phyloP scores from a whole-genome alignment of 345 rosid genomes.

The Cochlearia excelsa region DNA sequence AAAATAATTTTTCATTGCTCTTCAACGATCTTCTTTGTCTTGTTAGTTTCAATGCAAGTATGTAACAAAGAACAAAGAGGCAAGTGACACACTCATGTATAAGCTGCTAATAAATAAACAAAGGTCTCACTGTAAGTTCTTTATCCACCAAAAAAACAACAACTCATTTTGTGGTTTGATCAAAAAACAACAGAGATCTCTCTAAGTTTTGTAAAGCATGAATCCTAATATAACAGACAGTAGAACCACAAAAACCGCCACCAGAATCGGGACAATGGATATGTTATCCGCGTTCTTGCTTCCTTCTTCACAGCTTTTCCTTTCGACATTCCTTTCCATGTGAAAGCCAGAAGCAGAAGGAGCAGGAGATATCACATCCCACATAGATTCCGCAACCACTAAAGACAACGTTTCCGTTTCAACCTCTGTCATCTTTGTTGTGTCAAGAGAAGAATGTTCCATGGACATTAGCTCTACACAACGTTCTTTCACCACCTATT shows the following conservation, averaged over 20 bases:
- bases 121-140: too few species aligned
- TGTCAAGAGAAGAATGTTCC: conserved; percentile 51
- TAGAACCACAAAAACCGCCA: conserved; percentile 53
- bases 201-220: conserved; percentile 28
- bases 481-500: conserved; percentile 75
- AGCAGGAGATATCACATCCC: conserved; percentile 52
- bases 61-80: too few species aligned
- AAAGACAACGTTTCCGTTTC: conserved; percentile 50
- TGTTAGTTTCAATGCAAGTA: too few species aligned
- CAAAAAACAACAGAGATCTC: too few species aligned
- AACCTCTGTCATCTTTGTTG: conserved; percentile 50
- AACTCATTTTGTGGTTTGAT: too few species aligned
- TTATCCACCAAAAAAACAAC: too few species aligned
- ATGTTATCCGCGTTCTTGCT: conserved; percentile 6
- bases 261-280: conserved; percentile 33
- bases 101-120: too few species aligned
- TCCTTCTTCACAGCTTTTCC: conserved; percentile 15
- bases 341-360: conserved; percentile 27
- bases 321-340: conserved; percentile 32
- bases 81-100: too few species aligned
- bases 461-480: conserved; percentile 76
- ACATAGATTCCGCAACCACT: conserved; percentile 49
- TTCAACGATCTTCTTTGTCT: too few species aligned
- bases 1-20: too few species aligned
- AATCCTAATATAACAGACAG: conserved; percentile 51